Percentiles rank a stretch among this genome's conserved stretches.
These are phyloP conservation scores for Gossypium davidsonii DNA, from an alignment of 441 rosid species.

Conservation along the genomic window DNA sequence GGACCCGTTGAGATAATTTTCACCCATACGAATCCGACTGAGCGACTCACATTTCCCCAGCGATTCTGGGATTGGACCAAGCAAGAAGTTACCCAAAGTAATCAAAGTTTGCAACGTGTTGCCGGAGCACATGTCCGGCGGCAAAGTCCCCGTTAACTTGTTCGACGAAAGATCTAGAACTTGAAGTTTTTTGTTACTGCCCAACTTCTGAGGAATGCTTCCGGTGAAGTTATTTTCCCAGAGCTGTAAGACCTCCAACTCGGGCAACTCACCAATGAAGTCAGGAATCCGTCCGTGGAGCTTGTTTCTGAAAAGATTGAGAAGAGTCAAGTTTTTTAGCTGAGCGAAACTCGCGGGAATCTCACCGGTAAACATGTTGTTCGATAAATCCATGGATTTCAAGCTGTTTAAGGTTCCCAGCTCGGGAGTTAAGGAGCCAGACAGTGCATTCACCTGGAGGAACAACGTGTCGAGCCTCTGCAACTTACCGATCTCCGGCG, in stretches of 20 bases:
- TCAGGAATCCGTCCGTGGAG: slow-evolving; percentile 82
- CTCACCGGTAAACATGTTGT: slow-evolving; percentile 73
- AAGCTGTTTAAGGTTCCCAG: slow-evolving; percentile 60
- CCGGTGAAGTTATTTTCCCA: slow-evolving; percentile 97
- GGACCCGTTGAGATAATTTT: slow-evolving; percentile 77
- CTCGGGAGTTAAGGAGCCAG: slow-evolving; percentile 58
- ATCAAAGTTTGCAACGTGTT: slow-evolving; percentile 61
- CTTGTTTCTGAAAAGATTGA: slow-evolving; percentile 81
- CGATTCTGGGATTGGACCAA: slow-evolving; percentile 76
- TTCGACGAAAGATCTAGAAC: slow-evolving; percentile 34
- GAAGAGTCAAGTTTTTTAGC: slow-evolving; percentile 63
- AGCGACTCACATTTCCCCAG: slow-evolving; percentile 66
- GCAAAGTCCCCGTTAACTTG: slow-evolving; percentile 59
- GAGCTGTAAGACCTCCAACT: slow-evolving; percentile 73
- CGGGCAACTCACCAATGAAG: slow-evolving; percentile 66
- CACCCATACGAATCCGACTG: slow-evolving; percentile 83
- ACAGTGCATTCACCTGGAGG: slow-evolving; percentile 70
- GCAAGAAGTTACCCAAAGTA: slow-evolving; percentile 63
- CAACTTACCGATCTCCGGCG: slow-evolving; percentile 54
- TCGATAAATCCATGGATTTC: slow-evolving; percentile 84
- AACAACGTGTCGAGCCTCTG: slow-evolving; percentile 82
- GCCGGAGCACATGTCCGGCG: slow-evolving; percentile 70
- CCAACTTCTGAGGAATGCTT: slow-evolving; percentile 59
- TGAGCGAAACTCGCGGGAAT: slow-evolving; percentile 53
- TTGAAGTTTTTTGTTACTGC: slow-evolving; percentile 56